Evolutionary conservation across 306 rosid genomes (phyloP).

Genomic region (Cucurbita argyrosperma): DNA sequence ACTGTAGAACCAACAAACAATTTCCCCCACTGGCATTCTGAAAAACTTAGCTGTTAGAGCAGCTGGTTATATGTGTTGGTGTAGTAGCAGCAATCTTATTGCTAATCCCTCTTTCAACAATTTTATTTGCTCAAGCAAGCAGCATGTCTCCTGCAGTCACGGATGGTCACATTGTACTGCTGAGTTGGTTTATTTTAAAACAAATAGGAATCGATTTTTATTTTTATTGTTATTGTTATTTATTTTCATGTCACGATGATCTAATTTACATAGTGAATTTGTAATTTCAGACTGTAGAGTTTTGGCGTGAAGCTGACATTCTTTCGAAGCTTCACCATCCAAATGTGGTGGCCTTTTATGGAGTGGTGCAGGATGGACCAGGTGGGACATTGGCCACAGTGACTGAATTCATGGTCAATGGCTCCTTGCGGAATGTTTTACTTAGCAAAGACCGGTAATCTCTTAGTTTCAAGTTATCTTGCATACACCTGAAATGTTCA

Average conservation of each 20-base stretch:
- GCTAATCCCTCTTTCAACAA: no score
- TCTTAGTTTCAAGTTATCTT: slow-evolving; percentile 8
- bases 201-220: no score
- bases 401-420: slow-evolving; percentile 83
- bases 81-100: background rate
- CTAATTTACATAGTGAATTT: background rate
- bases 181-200: no score
- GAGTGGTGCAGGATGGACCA: slow-evolving; percentile 61
- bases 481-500: background rate
- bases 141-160: no score
- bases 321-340: slow-evolving; percentile 89
- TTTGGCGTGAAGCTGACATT: slow-evolving; percentile 81
- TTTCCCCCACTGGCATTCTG: background rate
- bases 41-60: background rate
- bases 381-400: slow-evolving; percentile 79
- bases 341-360: slow-evolving; percentile 70
- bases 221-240: no score
- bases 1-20: background rate
- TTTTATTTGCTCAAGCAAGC: no score
- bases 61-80: background rate
- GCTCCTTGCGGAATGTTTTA: slow-evolving; percentile 69
- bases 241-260: background rate
- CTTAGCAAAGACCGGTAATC: slow-evolving; percentile 62
- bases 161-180: no score
- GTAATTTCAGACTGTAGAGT: slow-evolving; percentile 46